Evolutionary conservation across 2,329 filamentous ascomycete species (phyloP).

Genomic region (Biscogniauxia sp.): DNA sequence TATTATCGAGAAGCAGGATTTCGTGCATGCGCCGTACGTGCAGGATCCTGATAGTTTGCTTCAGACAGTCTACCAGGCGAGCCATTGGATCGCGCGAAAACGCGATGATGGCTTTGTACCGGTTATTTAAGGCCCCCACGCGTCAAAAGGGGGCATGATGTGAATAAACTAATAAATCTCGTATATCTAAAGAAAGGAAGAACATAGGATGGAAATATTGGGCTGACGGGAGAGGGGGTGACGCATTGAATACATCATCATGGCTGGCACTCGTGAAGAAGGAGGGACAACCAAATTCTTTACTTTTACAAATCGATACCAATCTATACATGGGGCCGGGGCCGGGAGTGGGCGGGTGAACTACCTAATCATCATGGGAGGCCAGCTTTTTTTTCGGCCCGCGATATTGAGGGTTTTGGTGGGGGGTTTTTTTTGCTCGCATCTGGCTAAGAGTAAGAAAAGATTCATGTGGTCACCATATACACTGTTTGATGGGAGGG

Average conservation of each 20-base stretch:
- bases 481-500: too few relatives aligned
- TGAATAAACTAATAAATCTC: neutral
- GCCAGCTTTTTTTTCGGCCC: too few relatives aligned
- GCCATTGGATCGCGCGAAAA: conserved; percentile 85
- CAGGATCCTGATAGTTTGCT: conserved; percentile 84
- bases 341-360: too few relatives aligned
- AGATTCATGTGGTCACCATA: too few relatives aligned
- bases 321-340: neutral
- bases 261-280: neutral
- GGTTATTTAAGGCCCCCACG: conserved; percentile 3
- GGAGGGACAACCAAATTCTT: neutral
- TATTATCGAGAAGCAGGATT: conserved; percentile 61
- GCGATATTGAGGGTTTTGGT: too few relatives aligned
- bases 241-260: neutral
- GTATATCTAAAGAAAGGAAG: neutral
- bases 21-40: conserved; percentile 77
- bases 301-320: neutral
- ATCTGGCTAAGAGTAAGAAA: too few relatives aligned
- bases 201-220: neutral
- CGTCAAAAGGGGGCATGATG: neutral
- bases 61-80: conserved; percentile 75
- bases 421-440: too few relatives aligned
- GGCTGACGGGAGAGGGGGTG: too few relatives aligned
- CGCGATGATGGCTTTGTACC: conserved; percentile 24
- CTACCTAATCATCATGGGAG: too few relatives aligned